phyloP scores from a whole-genome alignment of 768 basidiomycete genomes.

The Mycena capillaripes region DNA sequence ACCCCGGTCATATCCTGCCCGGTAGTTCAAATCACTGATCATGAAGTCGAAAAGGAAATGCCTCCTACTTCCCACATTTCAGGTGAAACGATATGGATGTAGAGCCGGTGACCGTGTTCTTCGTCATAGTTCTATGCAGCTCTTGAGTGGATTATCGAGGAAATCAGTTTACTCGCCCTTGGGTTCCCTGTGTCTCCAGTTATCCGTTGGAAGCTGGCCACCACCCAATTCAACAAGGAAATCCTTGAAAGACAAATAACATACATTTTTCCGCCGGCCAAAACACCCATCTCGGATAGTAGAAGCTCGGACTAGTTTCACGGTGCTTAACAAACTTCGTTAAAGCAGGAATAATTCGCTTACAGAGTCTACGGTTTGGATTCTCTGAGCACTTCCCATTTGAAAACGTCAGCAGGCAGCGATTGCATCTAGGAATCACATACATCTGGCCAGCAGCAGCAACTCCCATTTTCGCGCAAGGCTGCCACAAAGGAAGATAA shows the following conservation, averaged over 20 bases:
- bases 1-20: background rate
- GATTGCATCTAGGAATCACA: background rate
- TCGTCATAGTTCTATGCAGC: background rate
- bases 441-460: background rate
- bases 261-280: background rate
- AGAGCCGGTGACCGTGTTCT: slow-evolving; percentile 1
- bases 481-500: too few relatives aligned
- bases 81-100: background rate
- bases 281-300: background rate
- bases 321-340: background rate
- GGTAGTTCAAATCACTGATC: too few relatives aligned
- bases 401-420: background rate
- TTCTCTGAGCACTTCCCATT: background rate
- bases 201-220: background rate
- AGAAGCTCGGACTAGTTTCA: background rate
- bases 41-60: too few relatives aligned
- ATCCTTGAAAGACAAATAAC: background rate
- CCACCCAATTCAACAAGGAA: background rate
- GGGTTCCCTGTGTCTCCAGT: background rate
- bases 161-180: background rate
- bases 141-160: background rate
- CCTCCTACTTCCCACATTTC: background rate
- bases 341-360: too few relatives aligned
- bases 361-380: background rate
- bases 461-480: too few relatives aligned